Percentiles rank a stretch among this genome's conserved stretches.
Evolutionary conservation across 2,329 filamentous ascomycete genomes (phyloP).

Genomic region (Penicillium decumbens): DNA sequence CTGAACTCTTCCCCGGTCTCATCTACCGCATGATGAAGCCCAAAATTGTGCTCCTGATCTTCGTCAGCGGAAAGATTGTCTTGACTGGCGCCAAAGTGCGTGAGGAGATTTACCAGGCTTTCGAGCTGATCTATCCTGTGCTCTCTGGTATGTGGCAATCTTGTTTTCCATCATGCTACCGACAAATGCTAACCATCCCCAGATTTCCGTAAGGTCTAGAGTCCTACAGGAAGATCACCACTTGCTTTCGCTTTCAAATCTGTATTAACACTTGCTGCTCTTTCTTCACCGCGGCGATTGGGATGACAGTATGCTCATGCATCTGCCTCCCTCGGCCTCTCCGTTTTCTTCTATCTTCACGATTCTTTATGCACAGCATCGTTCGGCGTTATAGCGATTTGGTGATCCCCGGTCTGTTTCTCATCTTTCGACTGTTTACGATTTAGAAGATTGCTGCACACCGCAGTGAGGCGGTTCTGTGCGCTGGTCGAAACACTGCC

Average conservation of each 20-base stretch:
- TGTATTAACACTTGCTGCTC: conserved; percentile 30
- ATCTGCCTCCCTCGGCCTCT: neutral
- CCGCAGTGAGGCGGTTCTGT: conserved; percentile 40
- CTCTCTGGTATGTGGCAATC: conserved; percentile 63
- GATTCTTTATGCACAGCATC: conserved; percentile 42
- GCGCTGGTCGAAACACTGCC: conserved; percentile 43
- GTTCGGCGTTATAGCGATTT: conserved; percentile 44
- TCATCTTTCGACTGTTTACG: conserved; percentile 27
- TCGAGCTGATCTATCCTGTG: conserved; percentile 96
- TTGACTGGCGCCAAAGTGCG: conserved; percentile 95
- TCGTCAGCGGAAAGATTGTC: conserved; percentile 97
- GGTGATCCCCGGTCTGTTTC: conserved; percentile 26
- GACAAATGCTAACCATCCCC: conserved; percentile 25
- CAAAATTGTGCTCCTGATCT: conserved; percentile 96
- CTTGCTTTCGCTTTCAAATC: conserved; percentile 16
- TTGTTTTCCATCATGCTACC: neutral
- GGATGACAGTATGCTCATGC: neutral
- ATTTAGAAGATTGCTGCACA: conserved; percentile 39
- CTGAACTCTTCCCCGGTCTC: conserved; percentile 95
- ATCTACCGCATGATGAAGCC: conserved; percentile 99
- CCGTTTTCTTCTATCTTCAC: conserved; percentile 23
- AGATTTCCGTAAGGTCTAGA: conserved; percentile 62
- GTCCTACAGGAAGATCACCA: conserved; percentile 18
- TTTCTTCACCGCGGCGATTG: conserved; percentile 9
- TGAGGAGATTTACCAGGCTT: conserved; percentile 95